A percentile compares a stretch with the other conserved stretches of the same genome.
Conservation (phyloP, 2,329 filamentous ascomycete species). For the Aspergillus viridinutans region DNA sequence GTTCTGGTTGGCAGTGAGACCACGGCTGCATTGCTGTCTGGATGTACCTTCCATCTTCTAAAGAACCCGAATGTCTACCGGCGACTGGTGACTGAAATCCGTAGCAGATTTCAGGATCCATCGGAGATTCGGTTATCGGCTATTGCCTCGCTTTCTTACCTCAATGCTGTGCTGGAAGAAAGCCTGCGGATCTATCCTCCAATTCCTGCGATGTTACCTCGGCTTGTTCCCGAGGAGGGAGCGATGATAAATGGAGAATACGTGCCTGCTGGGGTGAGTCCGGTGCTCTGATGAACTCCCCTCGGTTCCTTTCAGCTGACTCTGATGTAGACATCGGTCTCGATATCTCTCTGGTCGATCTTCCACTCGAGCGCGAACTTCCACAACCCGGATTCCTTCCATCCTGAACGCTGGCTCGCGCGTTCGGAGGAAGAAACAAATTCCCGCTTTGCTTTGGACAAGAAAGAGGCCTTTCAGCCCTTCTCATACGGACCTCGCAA, state of each 20-base stretch:
- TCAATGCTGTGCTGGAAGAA: constrained; percentile 25
- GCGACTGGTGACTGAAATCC: constrained; percentile 15
- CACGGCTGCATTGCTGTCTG: constrained; percentile 39
- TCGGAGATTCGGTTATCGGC: constrained; percentile 15
- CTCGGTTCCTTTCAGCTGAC: not conserved
- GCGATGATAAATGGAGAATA: constrained; percentile 21
- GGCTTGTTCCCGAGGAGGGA: constrained; percentile 25
- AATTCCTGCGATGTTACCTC: constrained; percentile 27
- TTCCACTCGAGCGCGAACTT: constrained; percentile 13
- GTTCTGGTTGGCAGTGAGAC: constrained; percentile 46
- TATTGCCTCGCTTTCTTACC: constrained; percentile 16
- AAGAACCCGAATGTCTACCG: constrained; percentile 16
- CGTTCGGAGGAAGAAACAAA: not conserved
- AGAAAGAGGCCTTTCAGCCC: constrained; percentile 26
- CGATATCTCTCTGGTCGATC: constrained; percentile 4
- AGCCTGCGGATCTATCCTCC: constrained; percentile 26
- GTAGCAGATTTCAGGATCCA: constrained; percentile 12
- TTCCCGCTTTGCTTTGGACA: constrained; percentile 26
- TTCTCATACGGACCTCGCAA: constrained; percentile 27
- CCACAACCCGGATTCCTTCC: constrained; percentile 18
- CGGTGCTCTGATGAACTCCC: too few relatives aligned
- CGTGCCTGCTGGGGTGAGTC: constrained; percentile 23
- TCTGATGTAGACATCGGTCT: not conserved
- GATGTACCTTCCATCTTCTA: constrained; percentile 34
- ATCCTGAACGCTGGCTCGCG: constrained; percentile 30